Conservation (phyloP, 306 rosid species). For the Pyrus communis region DNA sequence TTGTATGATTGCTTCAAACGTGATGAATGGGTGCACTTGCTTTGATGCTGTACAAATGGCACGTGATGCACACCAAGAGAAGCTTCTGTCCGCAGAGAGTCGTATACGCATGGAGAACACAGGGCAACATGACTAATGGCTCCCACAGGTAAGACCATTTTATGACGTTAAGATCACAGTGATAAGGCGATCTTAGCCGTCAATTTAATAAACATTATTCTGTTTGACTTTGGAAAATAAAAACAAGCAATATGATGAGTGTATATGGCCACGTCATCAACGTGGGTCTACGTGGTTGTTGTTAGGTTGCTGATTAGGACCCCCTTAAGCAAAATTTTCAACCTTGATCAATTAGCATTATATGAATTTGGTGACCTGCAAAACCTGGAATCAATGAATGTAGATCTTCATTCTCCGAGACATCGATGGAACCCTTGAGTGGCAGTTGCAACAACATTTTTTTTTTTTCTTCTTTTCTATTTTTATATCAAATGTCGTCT, state of each 20-base stretch:
- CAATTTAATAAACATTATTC: background rate
- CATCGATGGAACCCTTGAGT: too few species aligned
- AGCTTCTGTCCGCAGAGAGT: background rate
- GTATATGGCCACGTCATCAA: slow-evolving; percentile 5
- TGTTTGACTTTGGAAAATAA: background rate
- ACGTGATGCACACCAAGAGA: background rate
- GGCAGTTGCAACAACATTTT: too few species aligned
- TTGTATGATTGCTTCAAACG: too few species aligned
- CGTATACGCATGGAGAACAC: background rate
- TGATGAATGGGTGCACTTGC: background rate
- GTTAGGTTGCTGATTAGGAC: slow-evolving; percentile 29
- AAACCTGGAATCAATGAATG: background rate
- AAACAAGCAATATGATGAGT: background rate
- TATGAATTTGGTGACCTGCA: background rate
- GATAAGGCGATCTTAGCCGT: background rate
- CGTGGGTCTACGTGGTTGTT: slow-evolving; percentile 23
- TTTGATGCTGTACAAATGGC: background rate
- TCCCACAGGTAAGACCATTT: background rate
- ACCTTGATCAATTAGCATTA: background rate
- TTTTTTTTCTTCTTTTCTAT: too few species aligned
- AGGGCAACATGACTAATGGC: background rate
- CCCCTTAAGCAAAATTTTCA: slow-evolving; percentile 25
- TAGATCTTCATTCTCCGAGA: too few species aligned
- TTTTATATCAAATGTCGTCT: too few species aligned
- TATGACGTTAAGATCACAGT: background rate